Percentiles rank a stretch among this genome's conserved stretches.
phyloP scores from a whole-genome alignment of 2,329 filamentous ascomycete species.

The Capronia coronata region DNA sequence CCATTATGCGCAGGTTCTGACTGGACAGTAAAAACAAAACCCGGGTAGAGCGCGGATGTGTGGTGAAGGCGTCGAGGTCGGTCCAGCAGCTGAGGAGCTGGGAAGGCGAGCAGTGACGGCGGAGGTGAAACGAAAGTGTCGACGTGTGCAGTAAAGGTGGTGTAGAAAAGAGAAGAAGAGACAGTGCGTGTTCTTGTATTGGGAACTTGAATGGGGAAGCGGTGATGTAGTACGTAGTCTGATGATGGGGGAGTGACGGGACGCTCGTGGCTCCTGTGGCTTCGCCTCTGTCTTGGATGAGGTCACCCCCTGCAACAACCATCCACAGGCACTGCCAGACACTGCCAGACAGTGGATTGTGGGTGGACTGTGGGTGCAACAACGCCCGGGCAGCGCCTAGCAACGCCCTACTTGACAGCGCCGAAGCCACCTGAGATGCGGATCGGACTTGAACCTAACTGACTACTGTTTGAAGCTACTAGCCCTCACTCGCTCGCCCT shows the following conservation, averaged over 20 bases:
- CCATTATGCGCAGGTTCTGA: constrained; percentile 15
- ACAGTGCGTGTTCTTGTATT: background rate
- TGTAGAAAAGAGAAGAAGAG: constrained; percentile 6
- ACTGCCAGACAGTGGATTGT: no score
- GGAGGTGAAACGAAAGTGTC: background rate
- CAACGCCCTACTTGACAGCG: background rate
- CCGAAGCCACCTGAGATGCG: background rate
- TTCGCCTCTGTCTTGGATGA: constrained; percentile 18
- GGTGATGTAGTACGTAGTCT: constrained; percentile 13
- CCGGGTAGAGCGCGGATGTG: background rate
- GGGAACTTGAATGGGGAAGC: constrained; percentile 5
- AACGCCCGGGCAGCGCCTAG: background rate
- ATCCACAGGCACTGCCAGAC: background rate
- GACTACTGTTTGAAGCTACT: no score
- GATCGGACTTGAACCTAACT: no score
- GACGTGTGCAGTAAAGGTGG: constrained; percentile 4
- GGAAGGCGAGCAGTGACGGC: background rate
- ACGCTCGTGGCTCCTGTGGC: no score
- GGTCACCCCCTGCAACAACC: constrained; percentile 9
- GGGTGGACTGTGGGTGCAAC: background rate
- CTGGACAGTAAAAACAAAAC: background rate
- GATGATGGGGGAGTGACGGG: background rate
- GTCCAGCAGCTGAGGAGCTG: background rate
- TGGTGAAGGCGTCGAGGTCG: background rate
- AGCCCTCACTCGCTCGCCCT: no score